Percentiles rank a stretch among this genome's conserved stretches.
phyloP scores from a whole-genome alignment of 2,329 filamentous ascomycete species.

The Aureobasidium sp. region DNA sequence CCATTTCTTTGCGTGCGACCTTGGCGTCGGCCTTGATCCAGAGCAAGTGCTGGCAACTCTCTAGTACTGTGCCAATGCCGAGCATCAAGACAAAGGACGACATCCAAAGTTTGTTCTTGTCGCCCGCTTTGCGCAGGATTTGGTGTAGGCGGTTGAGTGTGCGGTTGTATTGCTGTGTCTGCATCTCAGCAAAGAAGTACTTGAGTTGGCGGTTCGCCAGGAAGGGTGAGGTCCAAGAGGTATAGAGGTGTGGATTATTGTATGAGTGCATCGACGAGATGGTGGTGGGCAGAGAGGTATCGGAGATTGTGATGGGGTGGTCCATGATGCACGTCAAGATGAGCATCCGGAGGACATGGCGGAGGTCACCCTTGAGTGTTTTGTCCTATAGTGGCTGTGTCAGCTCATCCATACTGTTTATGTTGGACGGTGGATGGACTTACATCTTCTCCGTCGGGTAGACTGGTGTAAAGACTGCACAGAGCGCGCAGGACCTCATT shows the following conservation, averaged over 20 bases:
- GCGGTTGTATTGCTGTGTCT: slow-evolving; percentile 34
- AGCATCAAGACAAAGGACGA: slow-evolving; percentile 40
- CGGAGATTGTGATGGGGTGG: slow-evolving; percentile 39
- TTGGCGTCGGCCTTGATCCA: slow-evolving; percentile 37
- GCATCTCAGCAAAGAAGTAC: slow-evolving; percentile 42
- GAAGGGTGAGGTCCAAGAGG: slow-evolving; percentile 30
- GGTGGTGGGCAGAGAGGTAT: slow-evolving; percentile 31
- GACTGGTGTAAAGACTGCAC: slow-evolving; percentile 25
- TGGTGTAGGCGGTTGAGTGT: slow-evolving; percentile 43
- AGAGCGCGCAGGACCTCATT: slow-evolving; percentile 22
- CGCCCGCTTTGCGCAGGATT: slow-evolving; percentile 36
- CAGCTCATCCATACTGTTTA: not conserved
- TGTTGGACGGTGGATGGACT: slow-evolving; percentile 7
- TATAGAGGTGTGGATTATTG: slow-evolving; percentile 21
- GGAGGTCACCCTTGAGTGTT: slow-evolving; percentile 34
- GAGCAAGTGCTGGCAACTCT: slow-evolving; percentile 42
- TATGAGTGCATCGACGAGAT: slow-evolving; percentile 34
- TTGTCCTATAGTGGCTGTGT: not conserved
- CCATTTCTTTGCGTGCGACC: slow-evolving; percentile 25
- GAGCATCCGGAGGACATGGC: slow-evolving; percentile 40
- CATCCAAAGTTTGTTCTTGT: slow-evolving; percentile 40
- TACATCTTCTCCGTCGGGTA: slow-evolving; percentile 33
- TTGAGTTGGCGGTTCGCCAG: slow-evolving; percentile 45
- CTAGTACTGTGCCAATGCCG: slow-evolving; percentile 42
- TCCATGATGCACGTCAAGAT: slow-evolving; percentile 45